Percentiles rank a stretch among this genome's conserved stretches.
These are phyloP conservation scores for Pyrenophora graminea DNA, from an alignment of 2,329 filamentous ascomycete species.

Conservation along the genomic window DNA sequence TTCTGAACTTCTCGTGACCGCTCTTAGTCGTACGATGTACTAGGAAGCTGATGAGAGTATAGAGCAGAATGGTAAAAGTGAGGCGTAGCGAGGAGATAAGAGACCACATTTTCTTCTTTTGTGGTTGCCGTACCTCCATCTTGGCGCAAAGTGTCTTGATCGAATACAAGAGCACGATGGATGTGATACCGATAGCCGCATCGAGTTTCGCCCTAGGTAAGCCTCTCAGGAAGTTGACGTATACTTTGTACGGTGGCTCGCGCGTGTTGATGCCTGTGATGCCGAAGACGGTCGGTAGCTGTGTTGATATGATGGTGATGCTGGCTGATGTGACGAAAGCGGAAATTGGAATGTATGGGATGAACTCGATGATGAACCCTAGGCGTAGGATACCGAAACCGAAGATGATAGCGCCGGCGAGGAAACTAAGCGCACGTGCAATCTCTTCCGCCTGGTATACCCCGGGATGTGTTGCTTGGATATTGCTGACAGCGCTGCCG, in stretches of 20 bases:
- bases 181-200: slow-evolving; percentile 85
- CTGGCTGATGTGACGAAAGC: slow-evolving; percentile 98
- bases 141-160: slow-evolving; percentile 60
- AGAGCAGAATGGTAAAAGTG: slow-evolving; percentile 84
- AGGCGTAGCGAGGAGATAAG: slow-evolving; percentile 86
- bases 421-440: slow-evolving; percentile 76
- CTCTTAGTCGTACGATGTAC: slow-evolving; percentile 60
- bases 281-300: slow-evolving; percentile 79
- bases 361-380: slow-evolving; percentile 92
- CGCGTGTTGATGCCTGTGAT: slow-evolving; percentile 74
- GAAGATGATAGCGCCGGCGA: slow-evolving; percentile 76
- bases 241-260: slow-evolving; percentile 76
- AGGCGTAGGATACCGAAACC: slow-evolving; percentile 77
- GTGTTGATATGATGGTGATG: slow-evolving; percentile 82
- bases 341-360: slow-evolving; percentile 85
- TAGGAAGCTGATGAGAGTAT: slow-evolving; percentile 85
- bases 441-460: slow-evolving; percentile 65
- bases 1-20: slow-evolving; percentile 61
- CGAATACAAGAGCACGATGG: slow-evolving; percentile 74
- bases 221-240: slow-evolving; percentile 80
- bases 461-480: slow-evolving; percentile 61
- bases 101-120: slow-evolving; percentile 73
- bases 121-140: slow-evolving; percentile 69
- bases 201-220: slow-evolving; percentile 72
- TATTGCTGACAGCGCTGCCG: slow-evolving; percentile 74